These are phyloP conservation scores for Lathyrus tuberosus DNA, from an alignment of 306 rosid genomes.

Conservation along the genomic window DNA sequence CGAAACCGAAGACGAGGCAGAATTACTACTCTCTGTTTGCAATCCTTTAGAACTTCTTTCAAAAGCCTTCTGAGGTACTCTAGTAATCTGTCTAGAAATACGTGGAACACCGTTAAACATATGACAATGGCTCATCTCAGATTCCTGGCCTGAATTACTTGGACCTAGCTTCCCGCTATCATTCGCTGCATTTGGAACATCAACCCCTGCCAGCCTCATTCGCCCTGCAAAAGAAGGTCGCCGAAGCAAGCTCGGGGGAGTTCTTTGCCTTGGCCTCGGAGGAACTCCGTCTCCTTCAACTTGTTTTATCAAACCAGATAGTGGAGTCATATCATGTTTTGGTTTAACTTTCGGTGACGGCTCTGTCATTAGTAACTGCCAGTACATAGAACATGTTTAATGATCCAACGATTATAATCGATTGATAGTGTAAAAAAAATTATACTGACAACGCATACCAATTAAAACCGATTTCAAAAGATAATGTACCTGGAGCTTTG, in stretches of 20 bases:
- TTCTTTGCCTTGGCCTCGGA: constrained; percentile 70
- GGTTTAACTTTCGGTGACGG: constrained; percentile 70
- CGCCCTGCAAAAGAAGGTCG: constrained; percentile 66
- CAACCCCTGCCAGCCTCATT: constrained; percentile 64
- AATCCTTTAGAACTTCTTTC: constrained; percentile 67
- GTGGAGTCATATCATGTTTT: constrained; percentile 65
- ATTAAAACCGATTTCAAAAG: constrained; percentile 10
- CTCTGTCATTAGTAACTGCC: constrained; percentile 62
- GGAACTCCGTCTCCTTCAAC: constrained; percentile 73
- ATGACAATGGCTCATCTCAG: constrained; percentile 51
- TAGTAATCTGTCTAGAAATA: constrained; percentile 47
- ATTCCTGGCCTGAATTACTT: constrained; percentile 53
- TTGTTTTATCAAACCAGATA: constrained; percentile 60
- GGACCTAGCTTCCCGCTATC: constrained; percentile 49
- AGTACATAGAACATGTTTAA: constrained; percentile 6
- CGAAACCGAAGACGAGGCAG: constrained; percentile 80
- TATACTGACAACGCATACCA: not conserved
- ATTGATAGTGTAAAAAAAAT: not conserved
- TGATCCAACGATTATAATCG: not conserved
- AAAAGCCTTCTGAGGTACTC: constrained; percentile 54
- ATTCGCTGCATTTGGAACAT: constrained; percentile 53
- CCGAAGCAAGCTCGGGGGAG: constrained; percentile 73
- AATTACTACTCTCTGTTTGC: constrained; percentile 76
- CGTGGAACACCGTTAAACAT: constrained; percentile 51
- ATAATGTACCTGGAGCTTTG: constrained; percentile 73